Evolutionary conservation across 73 alveolate genomes (phyloP), one percentile per base, ranked within the genome.

Genomic region (Durusdinium trenchii): DNA sequence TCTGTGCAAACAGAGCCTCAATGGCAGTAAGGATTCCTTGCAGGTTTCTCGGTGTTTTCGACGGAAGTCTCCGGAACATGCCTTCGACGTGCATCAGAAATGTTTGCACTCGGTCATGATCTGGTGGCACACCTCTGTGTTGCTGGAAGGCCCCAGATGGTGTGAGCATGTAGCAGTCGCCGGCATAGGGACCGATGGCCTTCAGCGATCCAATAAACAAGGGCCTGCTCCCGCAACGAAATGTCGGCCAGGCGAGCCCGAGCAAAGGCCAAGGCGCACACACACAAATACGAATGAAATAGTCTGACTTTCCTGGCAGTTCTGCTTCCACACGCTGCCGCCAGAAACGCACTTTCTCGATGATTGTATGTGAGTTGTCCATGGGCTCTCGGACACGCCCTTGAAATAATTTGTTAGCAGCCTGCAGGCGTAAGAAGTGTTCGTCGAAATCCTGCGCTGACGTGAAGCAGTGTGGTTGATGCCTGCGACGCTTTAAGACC

Each of bases 31-130:
- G 67, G 7, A 62, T 12, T 1, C 42, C 64, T 3, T 62, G 46
- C 48, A 38, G 32, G 48, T 30, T 45, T 5, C 85, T 67, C 35
- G 36, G 62, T 0, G 96, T 87, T 14, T 16, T 5, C 10, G 35
- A 1, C 7, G 96, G 96, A 75, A 87, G 76, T 40, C 10, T n/a
- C 50, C 96, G 96, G 46, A 87, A 87, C 23, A 87, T 7, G 51
- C 96, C 96, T 87, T 87, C 86, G 36, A 87, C 67, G 35, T 61
- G 85, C 86, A 87, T 28, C 14, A 86, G 62, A 30, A 57, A 86
- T 1, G 47, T 9, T 42, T 54, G 94, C 57, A 85, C 79, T 20
- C 94, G 67, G 78, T 60, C 73, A 28, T 60, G 73, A 28, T 85
- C 94, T 14, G 73, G 79, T 5, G 94, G 94, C 2, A 52, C 32